Conservation (phyloP, 805 yeast genomes). For the Saccharomycopsis sp. region DNA sequence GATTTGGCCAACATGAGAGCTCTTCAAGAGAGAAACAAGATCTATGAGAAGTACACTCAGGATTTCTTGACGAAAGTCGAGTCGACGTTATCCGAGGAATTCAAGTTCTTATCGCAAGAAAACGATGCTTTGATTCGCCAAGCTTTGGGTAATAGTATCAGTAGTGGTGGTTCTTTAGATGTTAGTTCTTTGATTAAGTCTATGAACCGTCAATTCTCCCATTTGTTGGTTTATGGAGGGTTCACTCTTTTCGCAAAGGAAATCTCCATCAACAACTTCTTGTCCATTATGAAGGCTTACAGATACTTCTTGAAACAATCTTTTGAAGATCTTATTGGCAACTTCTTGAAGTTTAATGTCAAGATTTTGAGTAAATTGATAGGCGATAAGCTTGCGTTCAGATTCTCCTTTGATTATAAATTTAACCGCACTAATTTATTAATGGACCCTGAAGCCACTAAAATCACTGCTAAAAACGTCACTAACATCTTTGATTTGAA, state of each 20-base stretch:
- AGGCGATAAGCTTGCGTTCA: slow-evolving; percentile 17
- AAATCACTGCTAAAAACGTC: slow-evolving; percentile 4
- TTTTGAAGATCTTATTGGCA: slow-evolving; percentile 26
- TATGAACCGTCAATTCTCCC: slow-evolving; percentile 30
- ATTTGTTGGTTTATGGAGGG: slow-evolving; percentile 41
- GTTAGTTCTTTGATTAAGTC: slow-evolving; percentile 21
- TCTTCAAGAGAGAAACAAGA: slow-evolving; percentile 53
- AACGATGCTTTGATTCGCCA: slow-evolving; percentile 24
- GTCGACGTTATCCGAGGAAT: slow-evolving; percentile 36
- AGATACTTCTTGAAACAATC: slow-evolving; percentile 28
- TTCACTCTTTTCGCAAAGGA: slow-evolving; percentile 53
- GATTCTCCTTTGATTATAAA: slow-evolving; percentile 14
- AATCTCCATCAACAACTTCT: slow-evolving; percentile 42
- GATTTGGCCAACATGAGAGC: slow-evolving; percentile 64
- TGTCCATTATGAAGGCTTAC: slow-evolving; percentile 35
- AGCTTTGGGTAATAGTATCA: slow-evolving; percentile 18
- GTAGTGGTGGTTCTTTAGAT: slow-evolving; percentile 23
- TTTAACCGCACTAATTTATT: slow-evolving; percentile 6
- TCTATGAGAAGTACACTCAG: slow-evolving; percentile 49
- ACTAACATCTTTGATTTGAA: slow-evolving; percentile 11
- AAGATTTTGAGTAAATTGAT: slow-evolving; percentile 10
- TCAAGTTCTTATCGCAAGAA: slow-evolving; percentile 34
- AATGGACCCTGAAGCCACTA: slow-evolving; percentile 1
- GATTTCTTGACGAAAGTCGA: slow-evolving; percentile 44
- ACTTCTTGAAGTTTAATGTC: slow-evolving; percentile 19